Percentiles rank a stretch among this genome's conserved stretches.
Evolutionary conservation across 179 eudicot genomes (phyloP).

Genomic region (Carnegiea gigantea): DNA sequence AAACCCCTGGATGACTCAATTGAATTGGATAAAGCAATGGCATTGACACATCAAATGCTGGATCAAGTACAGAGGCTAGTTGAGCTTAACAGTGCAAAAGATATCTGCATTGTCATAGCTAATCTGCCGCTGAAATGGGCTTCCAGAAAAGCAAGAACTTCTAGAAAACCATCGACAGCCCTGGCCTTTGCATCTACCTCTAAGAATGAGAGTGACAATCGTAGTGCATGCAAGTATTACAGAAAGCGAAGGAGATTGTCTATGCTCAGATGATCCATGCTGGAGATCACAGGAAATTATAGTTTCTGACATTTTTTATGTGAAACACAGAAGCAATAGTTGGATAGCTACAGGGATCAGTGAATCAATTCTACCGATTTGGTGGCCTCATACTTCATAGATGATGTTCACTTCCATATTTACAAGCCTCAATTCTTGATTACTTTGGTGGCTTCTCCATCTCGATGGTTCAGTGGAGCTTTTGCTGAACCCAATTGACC

Average conservation of each 20-base stretch:
- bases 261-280: slow-evolving; percentile 17
- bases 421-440: not conserved
- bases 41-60: slow-evolving; percentile 67
- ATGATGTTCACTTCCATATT: not conserved
- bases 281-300: not conserved
- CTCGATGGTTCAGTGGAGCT: not conserved
- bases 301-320: not conserved
- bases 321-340: not conserved
- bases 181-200: slow-evolving; percentile 35
- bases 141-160: slow-evolving; percentile 53
- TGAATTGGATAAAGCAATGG: slow-evolving; percentile 69
- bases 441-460: not conserved
- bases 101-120: slow-evolving; percentile 51
- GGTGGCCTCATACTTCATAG: not conserved
- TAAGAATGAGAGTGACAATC: slow-evolving; percentile 17
- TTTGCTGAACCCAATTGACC: not conserved
- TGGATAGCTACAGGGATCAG: not conserved
- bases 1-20: slow-evolving; percentile 78
- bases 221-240: slow-evolving; percentile 31
- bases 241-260: slow-evolving; percentile 57
- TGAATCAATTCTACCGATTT: not conserved
- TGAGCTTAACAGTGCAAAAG: slow-evolving; percentile 47
- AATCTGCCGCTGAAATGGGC: slow-evolving; percentile 68
- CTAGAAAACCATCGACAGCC: slow-evolving; percentile 35
- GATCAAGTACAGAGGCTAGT: slow-evolving; percentile 66